Percentiles rank a stretch among this genome's conserved stretches.
phyloP scores from a whole-genome alignment of 2,329 filamentous ascomycete species.

The Sporothrix variecibatus region DNA sequence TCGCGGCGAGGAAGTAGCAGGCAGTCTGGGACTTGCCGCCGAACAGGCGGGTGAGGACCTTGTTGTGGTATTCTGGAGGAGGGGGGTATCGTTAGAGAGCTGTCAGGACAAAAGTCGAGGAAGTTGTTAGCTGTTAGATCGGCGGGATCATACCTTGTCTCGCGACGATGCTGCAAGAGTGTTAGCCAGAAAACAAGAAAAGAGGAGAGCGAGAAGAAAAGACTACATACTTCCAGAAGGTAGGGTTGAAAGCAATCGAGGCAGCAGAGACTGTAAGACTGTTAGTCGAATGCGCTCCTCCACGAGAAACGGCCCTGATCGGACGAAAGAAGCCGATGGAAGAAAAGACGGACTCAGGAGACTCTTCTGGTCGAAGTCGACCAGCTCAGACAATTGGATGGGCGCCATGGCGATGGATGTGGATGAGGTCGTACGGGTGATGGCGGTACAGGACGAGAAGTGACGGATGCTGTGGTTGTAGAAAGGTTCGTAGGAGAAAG shows the following conservation, averaged over 20 bases:
- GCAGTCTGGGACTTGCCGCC: slow-evolving; percentile 74
- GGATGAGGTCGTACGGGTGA: background rate
- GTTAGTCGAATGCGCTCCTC: background rate
- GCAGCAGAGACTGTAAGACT: slow-evolving; percentile 67
- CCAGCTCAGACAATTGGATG: slow-evolving; percentile 38
- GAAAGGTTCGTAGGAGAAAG: background rate
- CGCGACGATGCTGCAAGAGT: slow-evolving; percentile 68
- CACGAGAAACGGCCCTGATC: background rate
- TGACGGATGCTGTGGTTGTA: background rate
- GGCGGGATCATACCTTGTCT: slow-evolving; percentile 64
- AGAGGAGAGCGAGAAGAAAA: background rate
- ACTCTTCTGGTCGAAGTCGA: slow-evolving; percentile 69
- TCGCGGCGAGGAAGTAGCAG: slow-evolving; percentile 85
- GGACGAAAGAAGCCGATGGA: background rate
- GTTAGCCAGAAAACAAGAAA: slow-evolving; percentile 40
- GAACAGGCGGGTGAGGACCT: slow-evolving; percentile 83
- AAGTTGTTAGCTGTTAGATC: background rate
- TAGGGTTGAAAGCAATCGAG: slow-evolving; percentile 90
- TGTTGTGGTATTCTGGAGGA: slow-evolving; percentile 80
- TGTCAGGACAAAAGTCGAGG: slow-evolving; percentile 21
- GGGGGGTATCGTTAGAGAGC: background rate
- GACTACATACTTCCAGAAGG: slow-evolving; percentile 93
- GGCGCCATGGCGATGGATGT: slow-evolving; percentile 21
- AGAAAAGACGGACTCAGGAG: slow-evolving; percentile 59
- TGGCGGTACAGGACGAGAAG: background rate